phyloP scores from a whole-genome alignment of 148 eudicot genomes.

The Gaultheria prostrata region DNA sequence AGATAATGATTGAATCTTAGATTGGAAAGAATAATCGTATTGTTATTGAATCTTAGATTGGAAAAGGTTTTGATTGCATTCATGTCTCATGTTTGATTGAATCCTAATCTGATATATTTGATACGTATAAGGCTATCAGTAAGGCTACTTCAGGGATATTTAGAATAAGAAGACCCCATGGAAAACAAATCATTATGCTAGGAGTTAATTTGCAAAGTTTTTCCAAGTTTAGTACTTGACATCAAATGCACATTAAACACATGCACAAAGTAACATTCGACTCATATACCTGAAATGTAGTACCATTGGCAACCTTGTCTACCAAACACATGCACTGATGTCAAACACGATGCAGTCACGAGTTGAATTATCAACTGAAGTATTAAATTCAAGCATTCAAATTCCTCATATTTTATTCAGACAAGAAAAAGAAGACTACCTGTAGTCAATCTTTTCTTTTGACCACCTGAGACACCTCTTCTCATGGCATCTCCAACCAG shows the following conservation, averaged over 20 bases:
- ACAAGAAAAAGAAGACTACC: slow-evolving; percentile 34
- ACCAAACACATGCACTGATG: background rate
- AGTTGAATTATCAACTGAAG: background rate
- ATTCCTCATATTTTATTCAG: background rate
- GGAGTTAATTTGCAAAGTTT: background rate
- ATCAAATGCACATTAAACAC: background rate
- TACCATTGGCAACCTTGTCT: too few species aligned
- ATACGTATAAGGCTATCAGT: too few species aligned
- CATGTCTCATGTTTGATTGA: too few species aligned
- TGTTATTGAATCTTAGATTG: too few species aligned
- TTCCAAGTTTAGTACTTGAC: background rate
- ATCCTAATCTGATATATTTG: too few species aligned
- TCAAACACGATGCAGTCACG: background rate
- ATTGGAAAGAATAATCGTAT: too few species aligned
- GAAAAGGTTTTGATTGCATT: too few species aligned
- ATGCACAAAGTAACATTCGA: background rate
- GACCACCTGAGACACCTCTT: slow-evolving; percentile 61
- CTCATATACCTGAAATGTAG: background rate
- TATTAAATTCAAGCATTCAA: background rate
- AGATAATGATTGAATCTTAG: too few species aligned
- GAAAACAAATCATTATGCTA: background rate
- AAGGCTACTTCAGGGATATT: too few species aligned
- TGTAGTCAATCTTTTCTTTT: slow-evolving; percentile 50
- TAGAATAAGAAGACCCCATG: background rate
- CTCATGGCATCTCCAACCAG: slow-evolving; percentile 76